Conservation (phyloP, 768 basidiomycete species). For the Lentinula edodes region DNA sequence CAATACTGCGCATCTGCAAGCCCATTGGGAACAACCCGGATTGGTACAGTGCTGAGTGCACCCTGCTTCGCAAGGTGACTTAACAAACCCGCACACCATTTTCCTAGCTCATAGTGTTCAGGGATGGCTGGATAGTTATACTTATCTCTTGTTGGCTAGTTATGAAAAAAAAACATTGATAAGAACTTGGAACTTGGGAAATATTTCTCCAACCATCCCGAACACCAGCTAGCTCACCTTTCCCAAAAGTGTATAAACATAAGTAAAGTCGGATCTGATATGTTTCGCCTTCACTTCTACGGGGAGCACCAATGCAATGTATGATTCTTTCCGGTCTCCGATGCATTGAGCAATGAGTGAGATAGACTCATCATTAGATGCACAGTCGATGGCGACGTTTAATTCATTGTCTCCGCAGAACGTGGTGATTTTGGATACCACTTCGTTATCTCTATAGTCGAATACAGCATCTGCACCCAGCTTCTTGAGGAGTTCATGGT, state of each 20-base stretch:
- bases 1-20: slow-evolving; percentile 11
- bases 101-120: slow-evolving; percentile 14
- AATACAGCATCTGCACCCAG: slow-evolving; percentile 37
- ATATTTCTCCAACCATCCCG: too few relatives aligned
- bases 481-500: slow-evolving; percentile 26
- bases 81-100: slow-evolving; percentile 6
- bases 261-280: slow-evolving; percentile 9
- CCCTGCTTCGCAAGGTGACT: slow-evolving; percentile 7
- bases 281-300: neutral
- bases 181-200: too few relatives aligned
- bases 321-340: slow-evolving; percentile 33
- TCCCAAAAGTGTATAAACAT: slow-evolving; percentile 15
- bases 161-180: slow-evolving; percentile 25
- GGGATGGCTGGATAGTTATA: slow-evolving; percentile 7
- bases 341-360: slow-evolving; percentile 7
- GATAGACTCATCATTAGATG: slow-evolving; percentile 12
- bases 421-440: slow-evolving; percentile 17
- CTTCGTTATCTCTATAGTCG: slow-evolving; percentile 26
- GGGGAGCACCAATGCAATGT: slow-evolving; percentile 6
- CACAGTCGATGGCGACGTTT: slow-evolving; percentile 16
- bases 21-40: slow-evolving; percentile 12
- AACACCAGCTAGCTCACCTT: slow-evolving; percentile 18
- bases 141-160: slow-evolving; percentile 19
- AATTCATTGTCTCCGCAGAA: slow-evolving; percentile 14
- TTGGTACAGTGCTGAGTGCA: slow-evolving; percentile 11